Evolutionary conservation across 164 flowering plant genomes (phyloP).

Genomic region (Chimonanthus salicifolius): DNA sequence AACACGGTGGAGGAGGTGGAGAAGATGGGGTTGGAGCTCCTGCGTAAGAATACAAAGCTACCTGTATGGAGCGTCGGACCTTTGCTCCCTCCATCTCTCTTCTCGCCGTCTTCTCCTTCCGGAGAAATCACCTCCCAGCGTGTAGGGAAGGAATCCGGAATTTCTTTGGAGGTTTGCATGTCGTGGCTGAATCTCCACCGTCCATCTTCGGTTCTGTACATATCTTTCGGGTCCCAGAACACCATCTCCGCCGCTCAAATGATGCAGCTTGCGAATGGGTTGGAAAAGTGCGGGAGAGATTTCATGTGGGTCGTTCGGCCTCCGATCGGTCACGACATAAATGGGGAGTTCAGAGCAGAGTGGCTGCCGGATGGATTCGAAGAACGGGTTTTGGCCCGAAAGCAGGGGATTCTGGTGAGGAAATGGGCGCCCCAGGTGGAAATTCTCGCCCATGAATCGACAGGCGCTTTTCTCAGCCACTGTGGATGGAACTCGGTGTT

Average conservation of each 20-base stretch:
- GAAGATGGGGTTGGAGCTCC: conserved; percentile 27
- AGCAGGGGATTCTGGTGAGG: conserved; percentile 11
- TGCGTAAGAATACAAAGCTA: conserved; percentile 17
- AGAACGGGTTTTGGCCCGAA: conserved; percentile 8
- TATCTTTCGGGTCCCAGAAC: conserved; percentile 26
- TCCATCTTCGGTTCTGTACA: conserved; percentile 12
- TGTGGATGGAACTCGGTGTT: conserved; percentile 21
- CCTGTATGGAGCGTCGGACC: conserved; percentile 33
- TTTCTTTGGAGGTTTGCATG: neutral
- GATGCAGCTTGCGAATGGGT: conserved; percentile 21
- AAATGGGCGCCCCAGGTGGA: conserved; percentile 16
- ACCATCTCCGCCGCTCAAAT: conserved; percentile 22
- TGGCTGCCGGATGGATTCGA: conserved; percentile 21
- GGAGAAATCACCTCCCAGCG: neutral
- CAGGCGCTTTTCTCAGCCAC: conserved; percentile 16
- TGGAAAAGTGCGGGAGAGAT: conserved; percentile 14
- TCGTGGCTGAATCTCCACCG: conserved; percentile 12
- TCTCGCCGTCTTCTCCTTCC: neutral
- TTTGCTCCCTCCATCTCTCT: neutral
- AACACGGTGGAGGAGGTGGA: conserved; percentile 55
- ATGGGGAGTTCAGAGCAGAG: conserved; percentile 15
- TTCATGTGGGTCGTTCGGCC: conserved; percentile 26
- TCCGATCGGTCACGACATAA: conserved; percentile 19
- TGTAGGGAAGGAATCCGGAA: conserved; percentile 1
- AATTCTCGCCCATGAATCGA: conserved; percentile 15